Base-by-base conservation (phyloP, 306 rosid species). In the Sechiopsis laciniata region DNA sequence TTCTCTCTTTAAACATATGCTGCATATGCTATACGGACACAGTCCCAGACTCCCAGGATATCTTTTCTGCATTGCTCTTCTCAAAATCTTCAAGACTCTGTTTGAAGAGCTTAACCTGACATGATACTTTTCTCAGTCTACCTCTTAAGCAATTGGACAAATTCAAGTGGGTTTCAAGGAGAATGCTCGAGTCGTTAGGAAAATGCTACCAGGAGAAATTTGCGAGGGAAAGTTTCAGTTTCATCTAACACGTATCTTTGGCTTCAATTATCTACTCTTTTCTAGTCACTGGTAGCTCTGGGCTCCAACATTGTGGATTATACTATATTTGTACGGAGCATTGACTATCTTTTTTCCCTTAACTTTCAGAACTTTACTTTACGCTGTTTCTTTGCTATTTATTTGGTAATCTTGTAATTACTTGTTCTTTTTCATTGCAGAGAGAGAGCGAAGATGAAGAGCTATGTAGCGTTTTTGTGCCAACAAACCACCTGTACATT, bases 381-480 rank as follows among this genome's bases (percentile, higher is more conserved):
- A 73, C 7, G 24, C 10, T 22, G 35, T 45, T 55, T 46, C 13
- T 4, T 51, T 50, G 54, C 46, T 42, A 46, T 1, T 46, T 32
- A 48, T 8, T 26, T 70, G 22, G 13, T 6, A 26, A 50, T 22
- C 15, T 52, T 70, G 64, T 73, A 71, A 58, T 50, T 77, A 35
- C 40, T 24, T 54, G 65, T 29, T 77, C 67, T 21, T 73, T 70
- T 45, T 69, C 58, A 14, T 42, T 55, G 58, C 89, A 91, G 96
- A 85, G 83, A 82, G 93, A 87, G 48, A 80, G 85, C 21, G 93
- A 87, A 84, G 96, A 91, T 57, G 97, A 91, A 77, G 97, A 91
- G 83, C 82, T 91, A 32, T 91, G 97, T 26, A 89, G 97, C 74
- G 97, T 91, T 72, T 91, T 88, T 74, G 92, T 91, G 83, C 97